Evolutionary conservation across 805 yeast genomes (phyloP).

Genomic region (Ascoidea asiatica): DNA sequence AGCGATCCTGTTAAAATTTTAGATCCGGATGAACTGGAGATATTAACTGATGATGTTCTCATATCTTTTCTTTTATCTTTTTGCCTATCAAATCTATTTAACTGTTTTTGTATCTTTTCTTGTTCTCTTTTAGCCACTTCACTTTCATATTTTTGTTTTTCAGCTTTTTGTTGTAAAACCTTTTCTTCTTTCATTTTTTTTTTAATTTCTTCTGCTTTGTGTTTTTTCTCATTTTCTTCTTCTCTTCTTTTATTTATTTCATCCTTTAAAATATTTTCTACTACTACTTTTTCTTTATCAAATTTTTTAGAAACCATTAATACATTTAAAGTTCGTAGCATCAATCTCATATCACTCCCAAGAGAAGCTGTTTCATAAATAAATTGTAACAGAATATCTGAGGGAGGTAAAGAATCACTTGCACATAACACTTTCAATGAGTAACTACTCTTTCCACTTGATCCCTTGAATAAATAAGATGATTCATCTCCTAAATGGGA

Average conservation of each 20-base stretch:
- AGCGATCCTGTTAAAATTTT: background rate
- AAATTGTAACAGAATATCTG: constrained; percentile 39
- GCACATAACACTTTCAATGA: constrained; percentile 40
- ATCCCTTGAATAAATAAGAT: constrained; percentile 1
- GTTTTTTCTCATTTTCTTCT: background rate
- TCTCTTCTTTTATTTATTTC: background rate
- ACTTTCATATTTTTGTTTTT: background rate
- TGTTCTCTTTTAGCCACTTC: background rate
- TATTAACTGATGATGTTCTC: background rate
- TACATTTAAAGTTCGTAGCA: constrained; percentile 42
- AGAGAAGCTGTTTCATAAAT: constrained; percentile 50
- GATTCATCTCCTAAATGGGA: background rate
- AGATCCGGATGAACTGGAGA: background rate
- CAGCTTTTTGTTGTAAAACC: background rate
- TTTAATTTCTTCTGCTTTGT: background rate
- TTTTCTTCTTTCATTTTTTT: constrained; percentile 1
- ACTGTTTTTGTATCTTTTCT: background rate
- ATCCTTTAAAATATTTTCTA: constrained; percentile 1
- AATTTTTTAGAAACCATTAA: constrained; percentile 32
- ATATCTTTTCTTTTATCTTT: background rate
- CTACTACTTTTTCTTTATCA: constrained; percentile 15
- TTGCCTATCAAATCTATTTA: background rate
- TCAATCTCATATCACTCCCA: constrained; percentile 49
- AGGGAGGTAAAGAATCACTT: constrained; percentile 40
- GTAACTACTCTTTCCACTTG: constrained; percentile 1